Percentiles rank a stretch among this genome's conserved stretches.
phyloP scores from a whole-genome alignment of 1,284 basidiomycete species.

The Marasmius sp. region DNA sequence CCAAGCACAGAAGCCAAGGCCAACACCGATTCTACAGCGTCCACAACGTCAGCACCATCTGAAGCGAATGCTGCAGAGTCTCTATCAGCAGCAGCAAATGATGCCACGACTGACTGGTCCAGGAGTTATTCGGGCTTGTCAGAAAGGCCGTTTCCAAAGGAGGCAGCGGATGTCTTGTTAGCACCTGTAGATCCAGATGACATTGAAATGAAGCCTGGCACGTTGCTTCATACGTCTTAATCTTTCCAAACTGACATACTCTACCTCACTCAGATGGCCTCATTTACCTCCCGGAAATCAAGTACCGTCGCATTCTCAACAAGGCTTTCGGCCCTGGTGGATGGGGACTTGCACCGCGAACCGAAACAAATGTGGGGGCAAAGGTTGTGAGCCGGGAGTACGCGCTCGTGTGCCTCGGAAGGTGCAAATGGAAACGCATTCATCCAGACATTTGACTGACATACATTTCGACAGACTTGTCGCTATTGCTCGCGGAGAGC shows the following conservation, averaged over 20 bases:
- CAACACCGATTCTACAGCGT: not conserved
- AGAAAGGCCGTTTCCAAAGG: constrained; percentile 74
- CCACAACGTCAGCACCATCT: not conserved
- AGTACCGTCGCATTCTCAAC: constrained; percentile 94
- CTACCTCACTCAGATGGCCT: constrained; percentile 70
- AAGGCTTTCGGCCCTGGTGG: constrained; percentile 95
- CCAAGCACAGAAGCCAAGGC: not conserved
- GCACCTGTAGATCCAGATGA: constrained; percentile 77
- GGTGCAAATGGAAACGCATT: constrained; percentile 46
- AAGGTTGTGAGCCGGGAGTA: constrained; percentile 93
- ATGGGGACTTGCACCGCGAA: constrained; percentile 94
- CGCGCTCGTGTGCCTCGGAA: constrained; percentile 90
- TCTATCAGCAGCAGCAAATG: constrained; percentile 9
- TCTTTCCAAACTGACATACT: not conserved
- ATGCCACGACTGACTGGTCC: constrained; percentile 74
- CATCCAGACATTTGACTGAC: not conserved
- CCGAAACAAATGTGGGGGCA: constrained; percentile 88
- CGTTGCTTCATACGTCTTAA: constrained; percentile 21
- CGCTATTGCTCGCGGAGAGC: constrained; percentile 90
- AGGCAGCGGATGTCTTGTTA: constrained; percentile 74
- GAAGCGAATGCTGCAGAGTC: not conserved
- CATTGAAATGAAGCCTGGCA: constrained; percentile 93
- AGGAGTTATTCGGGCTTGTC: constrained; percentile 86
- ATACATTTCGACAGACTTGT: constrained; percentile 63
- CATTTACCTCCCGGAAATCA: constrained; percentile 96